A percentile compares a stretch with the other conserved stretches of the same genome.
These are phyloP conservation scores for Didymella keratinophila DNA, from an alignment of 2,329 filamentous ascomycete species.

Conservation along the genomic window DNA sequence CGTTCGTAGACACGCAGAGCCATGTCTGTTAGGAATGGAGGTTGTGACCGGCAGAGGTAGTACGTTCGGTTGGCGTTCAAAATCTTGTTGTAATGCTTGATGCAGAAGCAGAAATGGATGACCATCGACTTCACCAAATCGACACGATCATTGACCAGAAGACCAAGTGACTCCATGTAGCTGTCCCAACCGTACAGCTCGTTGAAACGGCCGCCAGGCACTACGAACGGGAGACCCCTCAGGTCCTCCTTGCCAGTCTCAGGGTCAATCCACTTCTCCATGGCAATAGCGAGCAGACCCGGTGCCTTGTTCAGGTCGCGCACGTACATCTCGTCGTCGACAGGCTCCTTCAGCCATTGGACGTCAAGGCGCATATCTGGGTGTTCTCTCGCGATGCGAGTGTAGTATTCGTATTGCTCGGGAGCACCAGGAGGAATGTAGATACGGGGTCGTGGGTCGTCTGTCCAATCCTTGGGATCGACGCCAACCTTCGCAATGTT, in stretches of 20 bases:
- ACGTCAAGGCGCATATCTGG: constrained; percentile 91
- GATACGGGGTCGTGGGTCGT: constrained; percentile 86
- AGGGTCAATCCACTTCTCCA: constrained; percentile 75
- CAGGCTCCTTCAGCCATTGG: constrained; percentile 72
- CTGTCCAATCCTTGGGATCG: constrained; percentile 96
- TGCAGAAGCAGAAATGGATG: constrained; percentile 95
- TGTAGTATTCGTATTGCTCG: constrained; percentile 90
- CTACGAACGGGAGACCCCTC: constrained; percentile 89
- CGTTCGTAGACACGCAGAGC: constrained; percentile 90
- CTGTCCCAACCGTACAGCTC: constrained; percentile 99
- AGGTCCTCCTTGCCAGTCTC: constrained; percentile 74
- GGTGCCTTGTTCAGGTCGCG: constrained; percentile 85
- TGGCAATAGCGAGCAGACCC: constrained; percentile 86
- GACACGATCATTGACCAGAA: constrained; percentile 83
- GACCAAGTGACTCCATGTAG: constrained; percentile 95
- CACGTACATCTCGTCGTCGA: constrained; percentile 82
- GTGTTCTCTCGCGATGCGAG: constrained; percentile 74
- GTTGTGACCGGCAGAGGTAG: constrained; percentile 92
- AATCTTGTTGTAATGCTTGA: constrained; percentile 98
- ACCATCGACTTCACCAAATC: constrained; percentile 95
- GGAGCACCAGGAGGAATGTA: constrained; percentile 87
- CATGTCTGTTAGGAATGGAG: constrained; percentile 98
- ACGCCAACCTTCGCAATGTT: constrained; percentile 84
- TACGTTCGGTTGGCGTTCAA: constrained; percentile 96
- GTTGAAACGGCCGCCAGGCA: constrained; percentile 96